Evolutionary conservation across 768 basidiomycete species (phyloP).

Genomic region (Termitomyces sp.): DNA sequence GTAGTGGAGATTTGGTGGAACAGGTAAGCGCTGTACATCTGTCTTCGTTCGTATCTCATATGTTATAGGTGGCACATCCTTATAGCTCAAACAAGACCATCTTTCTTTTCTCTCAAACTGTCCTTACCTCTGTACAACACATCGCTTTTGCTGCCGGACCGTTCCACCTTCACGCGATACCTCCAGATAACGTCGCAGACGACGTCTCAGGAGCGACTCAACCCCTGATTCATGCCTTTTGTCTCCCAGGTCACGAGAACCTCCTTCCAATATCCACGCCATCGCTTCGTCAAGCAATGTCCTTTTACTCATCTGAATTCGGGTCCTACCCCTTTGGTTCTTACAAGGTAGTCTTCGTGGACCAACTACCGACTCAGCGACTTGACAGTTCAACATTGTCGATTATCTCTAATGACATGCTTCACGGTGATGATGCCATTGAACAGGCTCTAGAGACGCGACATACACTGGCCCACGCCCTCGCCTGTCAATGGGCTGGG

Average conservation of each 20-base stretch:
- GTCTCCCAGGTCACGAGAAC: conserved; percentile 81
- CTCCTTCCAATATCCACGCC: conserved; percentile 64
- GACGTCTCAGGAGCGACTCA: conserved; percentile 61
- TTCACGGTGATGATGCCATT: conserved; percentile 84
- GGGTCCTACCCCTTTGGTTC: conserved; percentile 96
- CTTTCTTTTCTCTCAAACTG: conserved; percentile 84
- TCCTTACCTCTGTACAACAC: conserved; percentile 91
- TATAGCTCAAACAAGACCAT: conserved; percentile 92
- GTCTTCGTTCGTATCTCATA: conserved; percentile 3
- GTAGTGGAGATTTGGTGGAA: conserved; percentile 92
- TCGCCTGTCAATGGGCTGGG: conserved; percentile 96
- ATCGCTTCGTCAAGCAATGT: conserved; percentile 85
- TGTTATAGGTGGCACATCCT: conserved; percentile 78
- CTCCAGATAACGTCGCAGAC: conserved; percentile 52
- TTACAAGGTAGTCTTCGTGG: conserved; percentile 91
- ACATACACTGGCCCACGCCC: conserved; percentile 77
- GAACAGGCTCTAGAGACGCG: conserved; percentile 92
- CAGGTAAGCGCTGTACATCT: conserved; percentile 48
- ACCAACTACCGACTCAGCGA: conserved; percentile 75
- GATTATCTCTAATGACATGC: conserved; percentile 70
- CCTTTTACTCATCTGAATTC: conserved; percentile 84
- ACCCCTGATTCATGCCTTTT: conserved; percentile 85
- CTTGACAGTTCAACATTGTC: conserved; percentile 85
- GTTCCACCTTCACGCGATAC: conserved; percentile 73
- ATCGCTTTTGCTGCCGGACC: conserved; percentile 95